phyloP scores from a whole-genome alignment of 805 yeast species.

The Candida quercuum region DNA sequence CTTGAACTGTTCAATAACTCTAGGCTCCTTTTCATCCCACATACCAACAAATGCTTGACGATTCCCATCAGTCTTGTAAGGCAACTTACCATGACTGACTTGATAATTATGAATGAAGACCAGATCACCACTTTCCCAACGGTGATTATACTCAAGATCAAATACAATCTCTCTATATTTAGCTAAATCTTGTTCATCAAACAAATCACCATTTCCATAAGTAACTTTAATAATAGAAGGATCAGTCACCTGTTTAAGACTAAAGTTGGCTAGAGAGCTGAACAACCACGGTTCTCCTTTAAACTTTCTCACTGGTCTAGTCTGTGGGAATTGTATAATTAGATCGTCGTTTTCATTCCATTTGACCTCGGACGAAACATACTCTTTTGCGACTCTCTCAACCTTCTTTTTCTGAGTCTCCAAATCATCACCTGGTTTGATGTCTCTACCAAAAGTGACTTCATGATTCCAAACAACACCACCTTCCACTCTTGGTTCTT shows the following conservation, averaged over 20 bases:
- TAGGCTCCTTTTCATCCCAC: conserved; percentile 25
- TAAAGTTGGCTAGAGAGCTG: conserved; percentile 23
- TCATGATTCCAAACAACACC: conserved; percentile 25
- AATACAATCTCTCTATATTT: conserved; percentile 13
- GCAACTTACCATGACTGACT: conserved; percentile 30
- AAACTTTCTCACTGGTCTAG: conserved; percentile 12
- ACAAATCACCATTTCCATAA: conserved; percentile 21
- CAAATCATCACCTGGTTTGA: conserved; percentile 19
- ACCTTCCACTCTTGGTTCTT: conserved; percentile 7
- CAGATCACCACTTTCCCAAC: conserved; percentile 30
- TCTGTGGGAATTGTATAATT: conserved; percentile 24
- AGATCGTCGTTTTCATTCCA: conserved; percentile 25
- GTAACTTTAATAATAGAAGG: conserved; percentile 4
- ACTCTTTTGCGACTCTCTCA: conserved; percentile 16
- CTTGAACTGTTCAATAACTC: too few relatives aligned
- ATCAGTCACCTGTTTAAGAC: conserved; percentile 4
- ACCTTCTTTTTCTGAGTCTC: conserved; percentile 25
- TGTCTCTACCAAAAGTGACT: conserved; percentile 28
- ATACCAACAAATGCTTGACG: conserved; percentile 28
- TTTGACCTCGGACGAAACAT: conserved; percentile 22
- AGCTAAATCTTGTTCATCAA: conserved; percentile 18
- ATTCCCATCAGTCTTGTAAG: conserved; percentile 23
- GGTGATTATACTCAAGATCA: conserved; percentile 23
- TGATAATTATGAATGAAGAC: conserved; percentile 30
- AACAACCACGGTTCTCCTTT: conserved; percentile 19